These are phyloP conservation scores for Saccharomycopsis amapae DNA, from an alignment of 805 yeast genomes.

Conservation along the genomic window DNA sequence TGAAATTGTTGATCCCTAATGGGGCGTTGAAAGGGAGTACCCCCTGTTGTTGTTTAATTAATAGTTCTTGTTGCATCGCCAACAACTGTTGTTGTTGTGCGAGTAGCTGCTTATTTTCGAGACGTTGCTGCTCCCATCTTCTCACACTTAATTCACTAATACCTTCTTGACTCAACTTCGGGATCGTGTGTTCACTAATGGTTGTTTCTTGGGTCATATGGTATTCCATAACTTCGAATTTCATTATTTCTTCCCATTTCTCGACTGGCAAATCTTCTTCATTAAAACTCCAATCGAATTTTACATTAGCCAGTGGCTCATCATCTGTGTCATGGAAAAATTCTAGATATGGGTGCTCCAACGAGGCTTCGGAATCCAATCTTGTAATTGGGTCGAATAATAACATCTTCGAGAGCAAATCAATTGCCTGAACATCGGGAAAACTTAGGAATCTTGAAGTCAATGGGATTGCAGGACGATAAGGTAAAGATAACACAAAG, in stretches of 20 bases:
- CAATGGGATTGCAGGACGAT: conserved; percentile 86
- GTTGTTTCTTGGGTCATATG: no score
- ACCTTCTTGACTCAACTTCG: no score
- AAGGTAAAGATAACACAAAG: conserved; percentile 90
- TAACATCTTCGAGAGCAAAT: conserved; percentile 79
- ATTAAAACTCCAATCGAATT: conserved; percentile 96
- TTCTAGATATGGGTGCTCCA: conserved; percentile 83
- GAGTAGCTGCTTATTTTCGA: no score
- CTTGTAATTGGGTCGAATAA: conserved; percentile 94
- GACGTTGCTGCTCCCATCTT: no score
- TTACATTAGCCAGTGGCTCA: conserved; percentile 89
- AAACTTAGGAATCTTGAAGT: conserved; percentile 70
- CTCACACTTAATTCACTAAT: no score
- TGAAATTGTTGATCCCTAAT: no score
- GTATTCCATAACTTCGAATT: conserved; percentile 91
- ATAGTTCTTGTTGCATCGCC: no score
- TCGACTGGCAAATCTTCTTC: conserved; percentile 97
- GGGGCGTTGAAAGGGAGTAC: no score
- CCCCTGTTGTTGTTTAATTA: no score
- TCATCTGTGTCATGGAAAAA: conserved; percentile 97
- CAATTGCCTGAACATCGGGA: conserved; percentile 83
- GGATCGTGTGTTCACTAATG: neutral
- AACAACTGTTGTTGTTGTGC: no score
- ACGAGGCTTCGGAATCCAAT: conserved; percentile 85
- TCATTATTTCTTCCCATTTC: conserved; percentile 99